Conservation (phyloP, 116 monocot genomes). For the Phalaenopsis hybrid region DNA sequence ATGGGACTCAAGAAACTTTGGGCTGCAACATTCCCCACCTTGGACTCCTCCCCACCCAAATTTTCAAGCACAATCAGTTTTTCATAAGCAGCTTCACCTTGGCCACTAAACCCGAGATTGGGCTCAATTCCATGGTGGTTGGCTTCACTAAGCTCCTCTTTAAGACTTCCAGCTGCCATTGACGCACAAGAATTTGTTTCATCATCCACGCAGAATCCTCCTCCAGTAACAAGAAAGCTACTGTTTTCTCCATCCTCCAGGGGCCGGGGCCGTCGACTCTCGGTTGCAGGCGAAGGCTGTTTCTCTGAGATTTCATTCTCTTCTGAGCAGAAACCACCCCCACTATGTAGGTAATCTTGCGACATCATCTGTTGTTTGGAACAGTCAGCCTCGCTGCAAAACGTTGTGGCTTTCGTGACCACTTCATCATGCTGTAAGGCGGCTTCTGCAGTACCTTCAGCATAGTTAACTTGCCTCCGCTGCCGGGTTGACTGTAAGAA, state of each 20-base stretch:
- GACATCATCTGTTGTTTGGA: not conserved
- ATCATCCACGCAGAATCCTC: constrained; percentile 71
- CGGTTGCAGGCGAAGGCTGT: not conserved
- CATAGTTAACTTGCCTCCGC: constrained; percentile 44
- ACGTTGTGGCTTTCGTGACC: not conserved
- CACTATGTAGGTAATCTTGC: not conserved
- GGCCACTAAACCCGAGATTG: not conserved
- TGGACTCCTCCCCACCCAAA: not conserved
- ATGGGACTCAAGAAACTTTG: constrained; percentile 30
- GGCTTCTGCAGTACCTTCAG: constrained; percentile 29
- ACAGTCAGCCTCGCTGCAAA: not conserved
- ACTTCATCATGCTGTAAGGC: not conserved
- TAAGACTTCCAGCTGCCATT: not conserved
- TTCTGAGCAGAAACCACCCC: constrained; percentile 7
- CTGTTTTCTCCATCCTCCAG: constrained; percentile 4
- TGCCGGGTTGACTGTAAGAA: constrained; percentile 43
- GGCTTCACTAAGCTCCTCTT: not conserved
- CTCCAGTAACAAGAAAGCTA: constrained; percentile 36
- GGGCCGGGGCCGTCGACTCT: constrained; percentile 13
- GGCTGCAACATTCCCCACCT: not conserved
- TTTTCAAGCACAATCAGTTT: not conserved
- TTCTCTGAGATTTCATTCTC: constrained; percentile 1
- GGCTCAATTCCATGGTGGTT: not conserved
- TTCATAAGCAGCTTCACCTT: not conserved
- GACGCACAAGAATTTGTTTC: constrained; percentile 5